phyloP scores from a whole-genome alignment of 257 asterid genomes.

The Hygrophila difformis region DNA sequence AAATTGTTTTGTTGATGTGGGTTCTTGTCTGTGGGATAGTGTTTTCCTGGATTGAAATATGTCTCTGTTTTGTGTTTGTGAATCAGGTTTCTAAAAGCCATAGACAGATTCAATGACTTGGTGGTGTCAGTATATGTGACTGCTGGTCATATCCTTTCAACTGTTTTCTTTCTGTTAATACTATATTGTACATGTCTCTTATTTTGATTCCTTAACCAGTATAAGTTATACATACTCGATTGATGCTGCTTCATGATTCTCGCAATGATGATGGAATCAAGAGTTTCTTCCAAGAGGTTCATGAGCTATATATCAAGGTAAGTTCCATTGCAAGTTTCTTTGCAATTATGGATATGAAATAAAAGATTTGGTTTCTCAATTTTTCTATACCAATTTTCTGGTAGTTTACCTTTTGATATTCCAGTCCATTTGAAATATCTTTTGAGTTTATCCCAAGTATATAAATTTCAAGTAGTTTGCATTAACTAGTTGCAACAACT shows the following conservation, averaged over 20 bases:
- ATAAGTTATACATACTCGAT: conserved; percentile 65
- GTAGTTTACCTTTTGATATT: not conserved
- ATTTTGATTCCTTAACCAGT: conserved; percentile 32
- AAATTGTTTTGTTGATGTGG: no score
- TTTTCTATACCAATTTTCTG: not conserved
- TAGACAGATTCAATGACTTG: conserved; percentile 85
- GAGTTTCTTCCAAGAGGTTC: conserved; percentile 97
- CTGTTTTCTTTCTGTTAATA: conserved; percentile 1
- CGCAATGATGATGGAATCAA: conserved; percentile 97
- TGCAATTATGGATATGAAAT: not conserved
- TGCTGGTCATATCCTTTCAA: conserved; percentile 95
- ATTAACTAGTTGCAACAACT: no score
- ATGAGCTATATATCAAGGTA: conserved; percentile 87
- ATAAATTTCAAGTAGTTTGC: not conserved
- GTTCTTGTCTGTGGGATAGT: not conserved
- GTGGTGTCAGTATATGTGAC: conserved; percentile 93
- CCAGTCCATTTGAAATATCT: no score
- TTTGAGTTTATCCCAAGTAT: not conserved
- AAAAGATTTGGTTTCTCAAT: conserved; percentile 2
- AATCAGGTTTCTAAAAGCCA: conserved; percentile 72
- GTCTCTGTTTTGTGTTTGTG: conserved; percentile 2
- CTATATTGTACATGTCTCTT: not conserved
- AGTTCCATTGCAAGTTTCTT: conserved; percentile 8
- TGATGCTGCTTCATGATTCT: conserved; percentile 96
- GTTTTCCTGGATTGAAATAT: conserved; percentile 13